Conservation (phyloP, 345 rosid genomes). For the Citrus maxima region DNA sequence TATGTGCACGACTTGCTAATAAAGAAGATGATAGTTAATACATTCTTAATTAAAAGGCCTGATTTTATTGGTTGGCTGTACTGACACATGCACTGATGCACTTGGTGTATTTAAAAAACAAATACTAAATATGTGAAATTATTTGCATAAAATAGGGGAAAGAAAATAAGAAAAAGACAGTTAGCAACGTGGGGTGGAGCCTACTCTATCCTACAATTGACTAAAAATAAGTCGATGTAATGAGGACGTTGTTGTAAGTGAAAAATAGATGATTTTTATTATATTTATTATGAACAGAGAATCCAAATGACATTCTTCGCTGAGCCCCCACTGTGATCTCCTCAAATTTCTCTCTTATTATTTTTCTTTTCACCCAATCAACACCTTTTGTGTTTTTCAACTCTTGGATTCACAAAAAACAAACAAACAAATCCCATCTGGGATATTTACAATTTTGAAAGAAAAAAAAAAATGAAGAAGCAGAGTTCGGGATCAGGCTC, state of each 20-base stretch:
- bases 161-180: background rate
- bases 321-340: background rate
- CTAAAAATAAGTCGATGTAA: background rate
- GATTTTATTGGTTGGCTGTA: no score
- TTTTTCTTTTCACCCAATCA: background rate
- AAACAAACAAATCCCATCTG: conserved; percentile 12
- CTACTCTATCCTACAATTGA: background rate
- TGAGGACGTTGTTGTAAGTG: no score
- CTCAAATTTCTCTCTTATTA: background rate
- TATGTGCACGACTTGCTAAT: no score
- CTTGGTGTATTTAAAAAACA: background rate
- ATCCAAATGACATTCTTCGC: background rate
- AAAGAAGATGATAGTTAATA: no score
- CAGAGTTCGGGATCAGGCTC: conserved; percentile 16
- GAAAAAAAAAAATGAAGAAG: conserved; percentile 11
- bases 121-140: background rate
- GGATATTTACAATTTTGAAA: background rate
- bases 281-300: background rate
- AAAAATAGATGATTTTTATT: background rate
- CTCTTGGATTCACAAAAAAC: background rate
- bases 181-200: background rate
- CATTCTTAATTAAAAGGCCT: no score
- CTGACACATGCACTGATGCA: no score
- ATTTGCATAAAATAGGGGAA: background rate
- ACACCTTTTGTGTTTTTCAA: background rate